Conservation (phyloP, 257 asterid genomes). For the Mentha longifolia region DNA sequence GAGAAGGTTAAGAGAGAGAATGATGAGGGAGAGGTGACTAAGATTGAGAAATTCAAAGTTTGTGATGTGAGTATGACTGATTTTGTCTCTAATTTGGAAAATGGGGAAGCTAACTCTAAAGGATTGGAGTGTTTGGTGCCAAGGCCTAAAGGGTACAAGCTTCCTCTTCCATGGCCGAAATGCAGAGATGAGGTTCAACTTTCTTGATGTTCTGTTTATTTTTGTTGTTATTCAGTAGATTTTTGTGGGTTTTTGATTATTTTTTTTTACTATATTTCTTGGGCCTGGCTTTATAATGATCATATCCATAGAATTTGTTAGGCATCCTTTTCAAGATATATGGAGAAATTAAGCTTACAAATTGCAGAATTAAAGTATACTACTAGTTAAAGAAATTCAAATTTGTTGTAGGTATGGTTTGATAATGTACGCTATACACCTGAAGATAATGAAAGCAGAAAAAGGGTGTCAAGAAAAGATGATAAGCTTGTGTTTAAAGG, state of each 20-base stretch:
- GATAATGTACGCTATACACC: constrained; percentile 43
- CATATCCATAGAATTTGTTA: background rate
- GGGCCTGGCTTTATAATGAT: background rate
- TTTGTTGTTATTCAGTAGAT: background rate
- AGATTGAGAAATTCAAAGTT: constrained; percentile 46
- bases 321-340: background rate
- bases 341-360: too few relatives aligned
- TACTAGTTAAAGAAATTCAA: too few relatives aligned
- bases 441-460: constrained; percentile 31
- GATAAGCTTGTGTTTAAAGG: constrained; percentile 43
- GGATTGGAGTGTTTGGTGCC: constrained; percentile 60
- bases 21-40: constrained; percentile 34
- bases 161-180: constrained; percentile 64
- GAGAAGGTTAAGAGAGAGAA: constrained; percentile 32
- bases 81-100: constrained; percentile 54
- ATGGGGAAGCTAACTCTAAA: constrained; percentile 34
- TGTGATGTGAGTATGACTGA: constrained; percentile 52
- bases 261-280: background rate
- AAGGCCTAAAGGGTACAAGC: constrained; percentile 61
- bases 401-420: constrained; percentile 52
- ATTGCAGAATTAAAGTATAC: background rate
- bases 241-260: constrained; percentile 2
- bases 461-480: constrained; percentile 38
- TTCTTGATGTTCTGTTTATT: background rate
- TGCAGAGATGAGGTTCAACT: constrained; percentile 60